Evolutionary conservation across 768 basidiomycete genomes (phyloP).

Genomic region (Podaxis sp.): DNA sequence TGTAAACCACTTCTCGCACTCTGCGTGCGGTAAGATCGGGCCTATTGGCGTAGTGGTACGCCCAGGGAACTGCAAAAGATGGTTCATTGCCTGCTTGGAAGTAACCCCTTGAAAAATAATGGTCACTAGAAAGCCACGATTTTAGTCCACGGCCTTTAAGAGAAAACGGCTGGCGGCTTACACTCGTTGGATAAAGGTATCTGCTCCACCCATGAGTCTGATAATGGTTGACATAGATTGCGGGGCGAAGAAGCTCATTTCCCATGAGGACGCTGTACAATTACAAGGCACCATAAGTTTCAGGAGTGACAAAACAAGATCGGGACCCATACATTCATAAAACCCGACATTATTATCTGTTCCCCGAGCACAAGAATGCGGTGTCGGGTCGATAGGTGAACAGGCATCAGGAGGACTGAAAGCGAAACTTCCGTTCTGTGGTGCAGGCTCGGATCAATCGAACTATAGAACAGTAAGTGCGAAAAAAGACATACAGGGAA

Average conservation of each 20-base stretch:
- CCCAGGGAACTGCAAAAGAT: slow-evolving; percentile 45
- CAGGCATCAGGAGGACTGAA: slow-evolving; percentile 49
- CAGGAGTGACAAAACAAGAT: neutral
- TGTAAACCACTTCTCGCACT: slow-evolving; percentile 40
- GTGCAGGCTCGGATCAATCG: neutral
- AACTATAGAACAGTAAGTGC: neutral
- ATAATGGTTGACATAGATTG: slow-evolving; percentile 49
- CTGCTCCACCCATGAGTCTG: slow-evolving; percentile 44
- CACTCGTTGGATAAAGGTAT: slow-evolving; percentile 40
- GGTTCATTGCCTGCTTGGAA: slow-evolving; percentile 50
- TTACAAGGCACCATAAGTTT: too few relatives aligned
- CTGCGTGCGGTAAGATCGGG: slow-evolving; percentile 48
- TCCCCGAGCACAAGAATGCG: slow-evolving; percentile 48
- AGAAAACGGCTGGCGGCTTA: slow-evolving; percentile 19
- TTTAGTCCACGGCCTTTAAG: neutral
- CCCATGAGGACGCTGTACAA: slow-evolving; percentile 48
- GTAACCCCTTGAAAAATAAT: slow-evolving; percentile 44
- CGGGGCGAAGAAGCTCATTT: slow-evolving; percentile 52
- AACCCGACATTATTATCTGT: slow-evolving; percentile 50
- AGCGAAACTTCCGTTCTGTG: slow-evolving; percentile 48
- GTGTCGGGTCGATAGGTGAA: slow-evolving; percentile 45
- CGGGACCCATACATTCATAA: slow-evolving; percentile 41
- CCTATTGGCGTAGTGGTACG: slow-evolving; percentile 48
- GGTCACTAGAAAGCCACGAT: slow-evolving; percentile 27
- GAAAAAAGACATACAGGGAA: slow-evolving; percentile 31